Percentiles rank a stretch among this genome's conserved stretches.
These are phyloP conservation scores for Gastrolobium villosum DNA, from an alignment of 306 rosid species.

Conservation along the genomic window DNA sequence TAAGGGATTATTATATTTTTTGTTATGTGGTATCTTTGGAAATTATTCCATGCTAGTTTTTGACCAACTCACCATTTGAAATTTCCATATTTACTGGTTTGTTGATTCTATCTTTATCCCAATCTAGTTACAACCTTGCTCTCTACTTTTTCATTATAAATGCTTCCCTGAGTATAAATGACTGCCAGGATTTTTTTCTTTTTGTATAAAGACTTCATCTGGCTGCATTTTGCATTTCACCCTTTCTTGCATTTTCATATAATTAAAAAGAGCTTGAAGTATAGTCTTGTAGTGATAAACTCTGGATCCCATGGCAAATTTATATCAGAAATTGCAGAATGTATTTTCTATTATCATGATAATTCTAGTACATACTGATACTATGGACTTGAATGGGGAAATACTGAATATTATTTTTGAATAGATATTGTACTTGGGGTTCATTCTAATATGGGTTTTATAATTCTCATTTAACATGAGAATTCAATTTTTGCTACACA, in stretches of 20 bases:
- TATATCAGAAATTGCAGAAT: too few relatives aligned
- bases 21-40: not conserved
- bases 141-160: not conserved
- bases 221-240: slow-evolving; percentile 8
- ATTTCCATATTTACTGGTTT: not conserved
- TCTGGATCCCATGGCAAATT: slow-evolving; percentile 24
- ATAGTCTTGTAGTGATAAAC: not conserved
- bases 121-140: not conserved
- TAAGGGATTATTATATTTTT: slow-evolving; percentile 32
- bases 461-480: too few relatives aligned
- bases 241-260: not conserved
- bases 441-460: too few relatives aligned
- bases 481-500: too few relatives aligned
- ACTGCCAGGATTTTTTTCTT: not conserved
- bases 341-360: too few relatives aligned
- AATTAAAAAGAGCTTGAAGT: slow-evolving; percentile 35
- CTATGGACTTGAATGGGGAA: too few relatives aligned
- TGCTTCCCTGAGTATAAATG: slow-evolving; percentile 21
- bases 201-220: not conserved
- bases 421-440: too few relatives aligned
- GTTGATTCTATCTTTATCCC: not conserved
- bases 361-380: too few relatives aligned
- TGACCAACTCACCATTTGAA: slow-evolving; percentile 9
- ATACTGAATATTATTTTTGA: too few relatives aligned
- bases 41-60: slow-evolving; percentile 26